phyloP scores from a whole-genome alignment of 352 stramenopile species.

The Phytophthora aleatoria region DNA sequence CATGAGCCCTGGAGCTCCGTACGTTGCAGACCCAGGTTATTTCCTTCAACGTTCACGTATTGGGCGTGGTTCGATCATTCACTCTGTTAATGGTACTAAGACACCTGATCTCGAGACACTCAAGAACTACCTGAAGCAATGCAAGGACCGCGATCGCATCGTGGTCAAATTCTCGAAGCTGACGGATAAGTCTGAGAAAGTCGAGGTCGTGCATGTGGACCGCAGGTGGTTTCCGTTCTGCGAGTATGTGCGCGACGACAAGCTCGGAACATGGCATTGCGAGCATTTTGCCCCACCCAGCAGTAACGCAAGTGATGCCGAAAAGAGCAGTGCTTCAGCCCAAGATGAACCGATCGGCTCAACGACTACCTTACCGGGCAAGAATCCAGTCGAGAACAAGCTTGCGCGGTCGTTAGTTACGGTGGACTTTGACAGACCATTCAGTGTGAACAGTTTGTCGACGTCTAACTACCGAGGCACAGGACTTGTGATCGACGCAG shows the following conservation, averaged over 20 bases:
- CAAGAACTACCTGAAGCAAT: conserved; percentile 78
- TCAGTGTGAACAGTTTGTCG: conserved; percentile 86
- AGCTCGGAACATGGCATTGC: conserved; percentile 80
- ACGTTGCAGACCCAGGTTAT: conserved; percentile 89
- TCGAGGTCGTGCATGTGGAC: conserved; percentile 89
- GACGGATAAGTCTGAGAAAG: conserved; percentile 76
- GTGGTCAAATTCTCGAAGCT: conserved; percentile 87
- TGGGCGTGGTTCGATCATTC: conserved; percentile 82
- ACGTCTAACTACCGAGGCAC: conserved; percentile 87
- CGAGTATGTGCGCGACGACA: conserved; percentile 83
- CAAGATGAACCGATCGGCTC: conserved; percentile 55
- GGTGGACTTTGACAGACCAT: conserved; percentile 85
- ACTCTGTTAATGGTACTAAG: conserved; percentile 84
- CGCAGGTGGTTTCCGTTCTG: conserved; percentile 92
- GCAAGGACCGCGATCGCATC: conserved; percentile 78
- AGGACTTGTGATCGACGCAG: conserved; percentile 88
- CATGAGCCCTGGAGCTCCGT: conserved; percentile 65
- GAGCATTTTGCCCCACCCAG: conserved; percentile 50
- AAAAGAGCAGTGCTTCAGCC: conserved; percentile 15
- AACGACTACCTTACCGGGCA: conserved; percentile 80
- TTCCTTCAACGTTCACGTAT: conserved; percentile 90
- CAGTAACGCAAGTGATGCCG: conserved; percentile 7
- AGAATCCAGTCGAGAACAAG: conserved; percentile 85
- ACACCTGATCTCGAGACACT: conserved; percentile 88
- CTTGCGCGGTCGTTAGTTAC: conserved; percentile 84